Evolutionary conservation across 2,329 filamentous ascomycete genomes (phyloP), one percentile per base, ranked within the genome.

Genomic region (Hymenotorrendiella dingleyae): DNA sequence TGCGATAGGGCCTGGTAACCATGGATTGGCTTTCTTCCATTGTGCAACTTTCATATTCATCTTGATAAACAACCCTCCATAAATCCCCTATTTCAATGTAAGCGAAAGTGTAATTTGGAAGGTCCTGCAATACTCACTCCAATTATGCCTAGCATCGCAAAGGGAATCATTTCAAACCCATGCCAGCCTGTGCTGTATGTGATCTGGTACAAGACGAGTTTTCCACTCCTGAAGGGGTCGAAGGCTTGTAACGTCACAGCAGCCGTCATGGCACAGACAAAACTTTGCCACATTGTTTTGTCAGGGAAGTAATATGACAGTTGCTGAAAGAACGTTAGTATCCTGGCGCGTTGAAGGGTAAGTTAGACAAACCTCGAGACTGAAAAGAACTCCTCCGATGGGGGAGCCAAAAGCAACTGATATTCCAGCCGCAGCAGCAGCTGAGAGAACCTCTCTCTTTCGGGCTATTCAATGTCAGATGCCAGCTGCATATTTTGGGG

Each of bases 241-340:
- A 95, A 78, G 4, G 87, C 87, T 64, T 97, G 91, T 4, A 98
- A 72, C 11, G 89, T 88, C 27, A 97, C 87, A 14, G 93, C 91
- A 12, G 90, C 93, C n/a, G 94, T 87, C 90, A 97, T 97, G 61
- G 93, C 93, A 58, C 93, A 97, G 29, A 98, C 93, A 60, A 98
- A 98, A 58, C 89, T 95, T 63, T 96, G 93, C 93, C 93, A 98
- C 93, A 98, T 97, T 8, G 93, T 97, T 66, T 97, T 97, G 66
- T 97, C 91, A 0, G 93, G 91, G 55, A 97, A 97, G 64, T 96
- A 97, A 63, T 96, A 97, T 1, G 89, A 94, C 3, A 97, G 71
- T 74, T 94, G 88, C 77, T 86, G 46, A n/a, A 4, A 12, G 24
- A n/a, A 11, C 9, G 23, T 54, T 27, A 54, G 46, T 20, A 36